Base-by-base conservation (phyloP, 73 alveolate species). In the Tetrahymena thermophila region DNA sequence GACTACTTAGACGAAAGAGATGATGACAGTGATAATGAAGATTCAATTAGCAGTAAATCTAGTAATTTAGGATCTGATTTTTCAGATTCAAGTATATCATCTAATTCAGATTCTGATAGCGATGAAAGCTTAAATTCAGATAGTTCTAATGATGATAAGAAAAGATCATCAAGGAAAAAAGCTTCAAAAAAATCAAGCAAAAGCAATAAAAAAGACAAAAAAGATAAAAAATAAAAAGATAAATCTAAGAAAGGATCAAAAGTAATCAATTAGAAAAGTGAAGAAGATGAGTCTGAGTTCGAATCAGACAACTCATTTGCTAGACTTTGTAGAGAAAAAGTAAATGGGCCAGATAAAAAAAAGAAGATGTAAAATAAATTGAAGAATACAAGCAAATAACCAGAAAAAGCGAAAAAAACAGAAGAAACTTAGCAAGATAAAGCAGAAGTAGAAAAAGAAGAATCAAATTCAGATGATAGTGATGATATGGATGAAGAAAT, bases 291-390 rank as follows among this genome's bases (percentile, higher is more conserved):
- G 38, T 94, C 96, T 15, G 97, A 85, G n/a, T 43, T 93, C 8
- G 97, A 95, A 31, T 95, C 97, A 28, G 97, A 95, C 55, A 95
- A 95, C 89, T 95, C 97, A 2, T 95, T 95, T 95, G 97, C 97
- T 43, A 93, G 43, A 34, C 93, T 85, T n/a, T 94, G 93, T 43
- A 95, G 97, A 95, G 94, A 95, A 55, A 34, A 85, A 35, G 93
- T 85, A 85, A 94, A 95, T 56, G 97, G 94, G 23, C 84, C 85
- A 85, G 35, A 95, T 35, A 95, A 95, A 56, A 95, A 95, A 93
- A 95, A 95, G 94, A 94, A 95, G 37, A 93, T 13, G 5, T 25
- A 71, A 31, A 71, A 4, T 71, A 71, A 71, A 71, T n/a, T n/a
- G 23, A 71, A 50, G 10, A 21, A 23, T 3, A 6, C 35, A 25